Evolutionary conservation across 169 alveolate species (phyloP).

Genomic region (Eimeria praecox): DNA sequence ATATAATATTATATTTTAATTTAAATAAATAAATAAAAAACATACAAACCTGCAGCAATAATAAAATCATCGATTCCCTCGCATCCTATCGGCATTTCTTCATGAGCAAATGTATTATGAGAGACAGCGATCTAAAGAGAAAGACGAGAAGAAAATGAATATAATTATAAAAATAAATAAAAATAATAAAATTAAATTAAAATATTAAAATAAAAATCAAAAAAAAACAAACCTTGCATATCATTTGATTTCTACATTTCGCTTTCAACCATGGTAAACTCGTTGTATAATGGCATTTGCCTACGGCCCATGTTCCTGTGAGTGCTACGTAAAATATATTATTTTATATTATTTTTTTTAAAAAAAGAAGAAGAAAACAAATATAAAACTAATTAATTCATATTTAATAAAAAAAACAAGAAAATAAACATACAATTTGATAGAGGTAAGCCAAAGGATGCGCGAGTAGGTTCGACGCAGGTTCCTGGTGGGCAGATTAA

Average conservation of each 20-base stretch:
- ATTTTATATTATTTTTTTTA: background rate
- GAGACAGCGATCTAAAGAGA: background rate
- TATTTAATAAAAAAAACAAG: background rate
- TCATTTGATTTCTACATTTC: constrained; percentile 26
- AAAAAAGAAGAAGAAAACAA: background rate
- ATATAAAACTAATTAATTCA: background rate
- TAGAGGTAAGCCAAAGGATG: constrained; percentile 43
- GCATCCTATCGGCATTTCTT: background rate
- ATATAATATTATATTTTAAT: too few species aligned
- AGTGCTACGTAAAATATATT: too few species aligned
- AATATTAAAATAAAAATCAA: too few species aligned
- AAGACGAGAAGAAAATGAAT: background rate
- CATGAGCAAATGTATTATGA: background rate
- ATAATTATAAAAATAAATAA: background rate
- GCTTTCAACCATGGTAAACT: background rate
- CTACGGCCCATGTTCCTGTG: too few species aligned
- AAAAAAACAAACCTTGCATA: constrained; percentile 41
- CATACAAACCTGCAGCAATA: background rate
- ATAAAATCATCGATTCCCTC: background rate
- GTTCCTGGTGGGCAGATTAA: constrained; percentile 70
- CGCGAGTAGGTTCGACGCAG: constrained; percentile 10
- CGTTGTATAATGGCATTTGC: too few species aligned
- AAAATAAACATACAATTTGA: background rate
- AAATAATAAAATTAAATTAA: too few species aligned
- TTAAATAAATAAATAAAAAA: too few species aligned